phyloP scores from a whole-genome alignment of 148 eudicot species.

The Chenopodium album region DNA sequence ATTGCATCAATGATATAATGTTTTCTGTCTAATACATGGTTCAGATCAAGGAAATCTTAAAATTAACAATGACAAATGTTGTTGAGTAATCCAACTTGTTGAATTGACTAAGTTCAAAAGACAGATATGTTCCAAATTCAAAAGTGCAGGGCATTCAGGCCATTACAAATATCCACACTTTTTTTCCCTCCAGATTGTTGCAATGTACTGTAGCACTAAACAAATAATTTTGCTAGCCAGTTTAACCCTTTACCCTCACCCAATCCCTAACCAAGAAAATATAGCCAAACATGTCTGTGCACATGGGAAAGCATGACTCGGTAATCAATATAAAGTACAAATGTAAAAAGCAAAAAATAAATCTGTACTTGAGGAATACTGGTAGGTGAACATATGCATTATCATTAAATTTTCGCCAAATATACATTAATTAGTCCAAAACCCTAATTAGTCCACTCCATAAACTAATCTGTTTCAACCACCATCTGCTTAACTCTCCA shows the following conservation, averaged over 20 bases:
- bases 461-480: too few species aligned
- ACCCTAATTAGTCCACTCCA: too few species aligned
- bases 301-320: background rate
- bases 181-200: background rate
- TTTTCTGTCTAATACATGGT: background rate
- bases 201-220: background rate
- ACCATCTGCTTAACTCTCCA: too few species aligned
- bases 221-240: background rate
- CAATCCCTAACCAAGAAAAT: background rate
- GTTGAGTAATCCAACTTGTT: background rate
- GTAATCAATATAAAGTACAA: background rate
- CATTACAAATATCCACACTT: background rate
- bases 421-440: too few species aligned
- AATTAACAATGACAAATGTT: too few species aligned
- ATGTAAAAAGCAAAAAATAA: background rate
- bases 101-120: background rate
- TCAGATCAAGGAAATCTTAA: background rate
- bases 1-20: background rate
- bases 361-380: too few species aligned
- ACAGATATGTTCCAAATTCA: background rate
- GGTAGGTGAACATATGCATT: too few species aligned
- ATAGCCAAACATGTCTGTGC: background rate
- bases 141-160: too few species aligned
- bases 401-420: too few species aligned
- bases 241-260: background rate